Evolutionary conservation across 2,329 filamentous ascomycete species (phyloP).

Genomic region (Aspergillus neotritici): DNA sequence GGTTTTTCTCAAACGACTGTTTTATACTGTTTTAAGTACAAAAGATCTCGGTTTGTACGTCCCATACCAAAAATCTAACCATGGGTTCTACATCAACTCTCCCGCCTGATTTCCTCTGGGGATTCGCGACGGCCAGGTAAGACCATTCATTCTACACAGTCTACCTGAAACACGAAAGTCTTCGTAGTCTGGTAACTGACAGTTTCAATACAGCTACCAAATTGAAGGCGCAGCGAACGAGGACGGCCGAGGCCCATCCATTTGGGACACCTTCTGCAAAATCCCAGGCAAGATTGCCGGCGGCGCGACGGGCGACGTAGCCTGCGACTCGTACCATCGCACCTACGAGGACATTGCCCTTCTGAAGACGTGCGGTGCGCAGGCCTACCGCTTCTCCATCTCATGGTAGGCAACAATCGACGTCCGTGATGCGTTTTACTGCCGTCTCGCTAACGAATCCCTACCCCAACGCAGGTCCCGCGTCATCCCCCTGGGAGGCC

Average conservation of each 20-base stretch:
- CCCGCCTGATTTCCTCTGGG: slow-evolving; percentile 68
- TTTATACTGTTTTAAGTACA: slow-evolving; percentile 1
- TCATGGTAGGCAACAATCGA: slow-evolving; percentile 50
- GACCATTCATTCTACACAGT: background rate
- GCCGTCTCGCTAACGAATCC: background rate
- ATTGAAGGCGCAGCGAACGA: slow-evolving; percentile 71
- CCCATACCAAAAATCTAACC: slow-evolving; percentile 1
- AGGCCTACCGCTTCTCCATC: slow-evolving; percentile 76
- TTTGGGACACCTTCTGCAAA: slow-evolving; percentile 86
- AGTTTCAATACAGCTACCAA: slow-evolving; percentile 63
- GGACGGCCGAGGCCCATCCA: slow-evolving; percentile 74
- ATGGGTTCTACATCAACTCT: slow-evolving; percentile 38
- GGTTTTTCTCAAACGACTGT: background rate
- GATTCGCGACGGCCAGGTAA: slow-evolving; percentile 71
- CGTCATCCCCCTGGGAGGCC: slow-evolving; percentile 78
- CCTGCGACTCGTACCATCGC: slow-evolving; percentile 82
- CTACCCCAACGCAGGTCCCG: slow-evolving; percentile 47
- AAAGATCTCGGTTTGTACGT: background rate
- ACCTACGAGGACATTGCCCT: slow-evolving; percentile 71
- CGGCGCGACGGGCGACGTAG: slow-evolving; percentile 65
- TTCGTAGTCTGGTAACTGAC: background rate
- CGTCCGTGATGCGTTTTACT: background rate
- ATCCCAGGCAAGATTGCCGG: slow-evolving; percentile 78
- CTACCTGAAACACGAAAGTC: background rate
- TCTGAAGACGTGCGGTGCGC: slow-evolving; percentile 66